These are phyloP conservation scores for Teunomyces aglyptinius DNA, from an alignment of 805 yeast species.

Conservation along the genomic window DNA sequence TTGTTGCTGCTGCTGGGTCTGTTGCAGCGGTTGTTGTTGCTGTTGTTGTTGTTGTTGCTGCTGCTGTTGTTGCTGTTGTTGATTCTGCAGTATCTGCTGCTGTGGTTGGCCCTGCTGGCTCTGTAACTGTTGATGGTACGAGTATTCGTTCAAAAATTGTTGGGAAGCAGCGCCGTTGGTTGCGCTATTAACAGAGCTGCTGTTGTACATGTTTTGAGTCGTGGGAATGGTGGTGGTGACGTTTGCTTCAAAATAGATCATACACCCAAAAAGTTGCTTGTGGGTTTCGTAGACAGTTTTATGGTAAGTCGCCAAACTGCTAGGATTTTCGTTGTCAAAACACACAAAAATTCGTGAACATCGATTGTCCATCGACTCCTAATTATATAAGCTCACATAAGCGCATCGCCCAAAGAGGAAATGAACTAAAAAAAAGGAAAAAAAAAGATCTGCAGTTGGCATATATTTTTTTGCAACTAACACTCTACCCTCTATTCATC, in stretches of 20 bases:
- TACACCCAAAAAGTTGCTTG: not conserved
- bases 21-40: slow-evolving; percentile 7
- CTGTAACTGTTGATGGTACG: slow-evolving; percentile 14
- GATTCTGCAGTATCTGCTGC: slow-evolving; percentile 1
- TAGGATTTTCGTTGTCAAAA: not conserved
- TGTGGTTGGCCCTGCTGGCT: slow-evolving; percentile 12
- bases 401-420: not conserved
- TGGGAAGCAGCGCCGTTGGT: slow-evolving; percentile 5
- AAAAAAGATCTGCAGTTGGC: not conserved
- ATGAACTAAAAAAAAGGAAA: not conserved
- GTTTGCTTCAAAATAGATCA: slow-evolving; percentile 20
- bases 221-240: slow-evolving; percentile 15
- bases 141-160: slow-evolving; percentile 10
- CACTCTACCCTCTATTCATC: not conserved
- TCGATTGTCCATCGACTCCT: not conserved
- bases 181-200: slow-evolving; percentile 7
- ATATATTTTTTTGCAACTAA: not conserved
- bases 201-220: slow-evolving; percentile 8
- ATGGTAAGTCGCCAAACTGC: no score
- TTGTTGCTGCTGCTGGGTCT: slow-evolving; percentile 1
- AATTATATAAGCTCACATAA: not conserved
- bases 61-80: slow-evolving; percentile 9
- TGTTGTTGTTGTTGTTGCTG: slow-evolving; percentile 10
- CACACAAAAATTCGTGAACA: not conserved
- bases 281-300: not conserved